phyloP scores from a whole-genome alignment of 345 rosid species.

The Nasturtium officinale region DNA sequence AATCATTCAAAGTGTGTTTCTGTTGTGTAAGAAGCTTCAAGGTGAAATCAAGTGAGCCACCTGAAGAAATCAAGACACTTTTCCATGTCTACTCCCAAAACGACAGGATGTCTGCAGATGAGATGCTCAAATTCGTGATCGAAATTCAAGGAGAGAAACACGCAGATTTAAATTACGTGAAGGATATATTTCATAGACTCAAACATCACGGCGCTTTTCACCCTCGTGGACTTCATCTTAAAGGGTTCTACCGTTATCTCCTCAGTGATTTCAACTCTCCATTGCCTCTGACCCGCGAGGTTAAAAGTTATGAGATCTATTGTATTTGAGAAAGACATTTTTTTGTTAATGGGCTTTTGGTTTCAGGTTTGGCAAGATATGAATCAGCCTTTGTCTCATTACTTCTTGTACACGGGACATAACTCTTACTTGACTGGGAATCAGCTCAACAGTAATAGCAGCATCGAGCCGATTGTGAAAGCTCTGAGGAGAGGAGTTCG shows the following conservation, averaged over 20 bases:
- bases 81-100: constrained; percentile 56
- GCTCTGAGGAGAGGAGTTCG: constrained; percentile 69
- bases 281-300: constrained; percentile 38
- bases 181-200: constrained; percentile 49
- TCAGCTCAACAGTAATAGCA: constrained; percentile 66
- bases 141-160: constrained; percentile 60
- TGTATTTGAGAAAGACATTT: not conserved
- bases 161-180: constrained; percentile 55
- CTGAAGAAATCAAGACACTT: constrained; percentile 60
- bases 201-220: constrained; percentile 43
- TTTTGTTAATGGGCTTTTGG: not conserved
- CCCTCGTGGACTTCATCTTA: constrained; percentile 55
- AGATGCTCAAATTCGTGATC: constrained; percentile 60
- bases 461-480: constrained; percentile 57
- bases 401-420: constrained; percentile 80
- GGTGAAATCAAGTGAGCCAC: constrained; percentile 69
- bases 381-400: constrained; percentile 74
- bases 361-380: constrained; percentile 71
- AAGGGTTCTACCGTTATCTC: constrained; percentile 48
- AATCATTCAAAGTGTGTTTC: constrained; percentile 42
- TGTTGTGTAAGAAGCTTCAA: constrained; percentile 73
- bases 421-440: constrained; percentile 90
- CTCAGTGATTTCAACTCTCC: constrained; percentile 52
- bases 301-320: constrained; percentile 10
- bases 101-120: constrained; percentile 55